These are phyloP conservation scores for Eragrostis curvula DNA, from an alignment of 176 grass and related monocot genomes.

Conservation along the genomic window DNA sequence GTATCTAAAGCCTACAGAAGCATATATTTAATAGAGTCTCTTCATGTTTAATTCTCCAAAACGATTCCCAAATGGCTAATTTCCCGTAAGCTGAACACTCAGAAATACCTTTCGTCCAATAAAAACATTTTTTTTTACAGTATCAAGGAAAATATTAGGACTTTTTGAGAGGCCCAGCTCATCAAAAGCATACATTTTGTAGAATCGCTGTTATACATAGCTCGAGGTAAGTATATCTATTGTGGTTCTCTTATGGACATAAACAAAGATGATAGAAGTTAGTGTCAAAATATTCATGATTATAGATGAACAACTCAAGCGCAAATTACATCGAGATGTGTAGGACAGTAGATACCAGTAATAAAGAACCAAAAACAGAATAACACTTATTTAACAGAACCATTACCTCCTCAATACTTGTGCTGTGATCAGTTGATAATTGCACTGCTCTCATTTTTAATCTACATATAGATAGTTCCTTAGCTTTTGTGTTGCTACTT, in stretches of 20 bases:
- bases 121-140: not conserved
- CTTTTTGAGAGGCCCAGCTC: not conserved
- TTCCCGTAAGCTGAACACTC: not conserved
- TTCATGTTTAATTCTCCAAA: constrained; percentile 14
- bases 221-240: constrained; percentile 3
- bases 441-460: constrained; percentile 79
- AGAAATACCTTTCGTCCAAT: not conserved
- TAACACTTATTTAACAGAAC: constrained; percentile 19
- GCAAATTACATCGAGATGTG: not conserved
- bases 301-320: constrained; percentile 13
- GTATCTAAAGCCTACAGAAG: not conserved
- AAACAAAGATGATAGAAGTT: constrained; percentile 7
- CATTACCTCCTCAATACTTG: constrained; percentile 84
- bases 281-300: constrained; percentile 12
- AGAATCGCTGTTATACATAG: not conserved
- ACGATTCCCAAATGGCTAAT: not conserved
- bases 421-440: constrained; percentile 83
- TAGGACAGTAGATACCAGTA: not conserved
- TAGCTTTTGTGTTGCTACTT: constrained; percentile 60
- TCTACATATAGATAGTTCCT: constrained; percentile 75
- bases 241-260: not conserved
- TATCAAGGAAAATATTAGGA: not conserved
- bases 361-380: not conserved
- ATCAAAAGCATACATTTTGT: not conserved
- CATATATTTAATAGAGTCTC: not conserved